Base-by-base conservation (phyloP, 2,329 filamentous ascomycete species). In the Fusarium sp. region DNA sequence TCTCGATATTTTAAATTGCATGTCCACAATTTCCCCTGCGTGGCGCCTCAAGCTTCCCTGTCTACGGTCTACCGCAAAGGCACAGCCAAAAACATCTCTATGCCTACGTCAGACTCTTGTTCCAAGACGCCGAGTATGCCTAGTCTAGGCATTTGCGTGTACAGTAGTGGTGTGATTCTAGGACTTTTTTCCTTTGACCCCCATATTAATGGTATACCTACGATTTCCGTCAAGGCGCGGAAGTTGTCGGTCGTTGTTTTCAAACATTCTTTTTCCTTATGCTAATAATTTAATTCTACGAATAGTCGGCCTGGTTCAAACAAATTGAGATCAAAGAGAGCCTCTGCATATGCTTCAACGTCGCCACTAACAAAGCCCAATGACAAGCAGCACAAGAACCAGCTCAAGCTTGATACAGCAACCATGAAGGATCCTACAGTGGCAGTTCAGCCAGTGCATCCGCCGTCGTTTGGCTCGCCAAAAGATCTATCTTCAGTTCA, bases 1-100 rank as follows among this genome's bases (percentile, higher is more conserved):
- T 50, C 43, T 38, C 11, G 43, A 55, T 55, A 16, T 31, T 64
- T 75, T 74, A 72, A 69, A 75, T 75, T 75, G 56, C 56, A 46
- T 66, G 57, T 65, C 73, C 73, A 75, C 73, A 70, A 66, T 75
- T 74, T 63, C 63, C 73, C 73, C 68, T 74, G 57, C 43, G 69
- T 75, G 71, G 71, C 71, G 69, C 58, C 58, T 54, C 57, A 53
- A 62, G 54, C 60, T 68, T 33, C 52, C 72, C 66, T 68, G 59
- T 62, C 68, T 72, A 62, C 66, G 66, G 59, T 62, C 68, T 72
- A 62, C 64, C 57, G 44, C 66, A 72, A 67, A 68, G 57, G 46
- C 31, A 48, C 52, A 63, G 60, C 69, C 70, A 72, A 66, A 63
- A 69, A 23, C 47, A 57, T 67, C 15, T 37, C 31, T 53, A 43